phyloP scores from a whole-genome alignment of 257 asterid species.

The Solanum rostratum region DNA sequence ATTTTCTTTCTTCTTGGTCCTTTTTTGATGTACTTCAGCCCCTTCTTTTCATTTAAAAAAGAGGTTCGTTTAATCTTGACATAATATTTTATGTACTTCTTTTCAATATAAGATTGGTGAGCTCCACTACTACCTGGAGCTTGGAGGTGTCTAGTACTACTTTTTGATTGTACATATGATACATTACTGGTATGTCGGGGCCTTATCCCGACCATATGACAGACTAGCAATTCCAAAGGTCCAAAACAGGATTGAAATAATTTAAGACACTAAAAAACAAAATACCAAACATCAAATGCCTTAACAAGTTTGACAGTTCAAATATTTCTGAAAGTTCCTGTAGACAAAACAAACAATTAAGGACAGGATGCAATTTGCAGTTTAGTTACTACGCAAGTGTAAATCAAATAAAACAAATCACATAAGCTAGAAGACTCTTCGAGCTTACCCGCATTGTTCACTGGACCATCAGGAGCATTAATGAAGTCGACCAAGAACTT shows the following conservation, averaged over 20 bases:
- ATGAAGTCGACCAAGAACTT: conserved; percentile 73
- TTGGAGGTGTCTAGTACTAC: too few species aligned
- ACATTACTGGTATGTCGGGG: too few species aligned
- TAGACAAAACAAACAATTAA: neutral
- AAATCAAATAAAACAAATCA: neutral
- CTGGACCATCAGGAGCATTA: conserved; percentile 51
- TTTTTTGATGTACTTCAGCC: neutral
- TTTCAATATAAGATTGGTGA: neutral
- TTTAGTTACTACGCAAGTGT: neutral
- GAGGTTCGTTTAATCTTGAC: neutral
- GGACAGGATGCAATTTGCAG: neutral
- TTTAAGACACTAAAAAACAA: neutral
- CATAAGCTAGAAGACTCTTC: neutral
- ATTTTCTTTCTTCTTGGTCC: neutral
- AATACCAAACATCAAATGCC: neutral
- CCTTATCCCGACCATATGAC: too few species aligned
- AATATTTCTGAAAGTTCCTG: neutral
- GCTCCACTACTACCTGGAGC: too few species aligned
- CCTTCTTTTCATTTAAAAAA: neutral
- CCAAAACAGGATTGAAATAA: neutral
- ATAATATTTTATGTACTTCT: neutral
- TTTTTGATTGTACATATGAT: too few species aligned
- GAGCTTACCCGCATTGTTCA: conserved; percentile 41
- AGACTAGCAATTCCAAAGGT: neutral
- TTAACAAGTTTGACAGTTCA: neutral